Base-by-base conservation (phyloP, 176 grass and related monocot genomes). In the Microstegium vimineum region DNA sequence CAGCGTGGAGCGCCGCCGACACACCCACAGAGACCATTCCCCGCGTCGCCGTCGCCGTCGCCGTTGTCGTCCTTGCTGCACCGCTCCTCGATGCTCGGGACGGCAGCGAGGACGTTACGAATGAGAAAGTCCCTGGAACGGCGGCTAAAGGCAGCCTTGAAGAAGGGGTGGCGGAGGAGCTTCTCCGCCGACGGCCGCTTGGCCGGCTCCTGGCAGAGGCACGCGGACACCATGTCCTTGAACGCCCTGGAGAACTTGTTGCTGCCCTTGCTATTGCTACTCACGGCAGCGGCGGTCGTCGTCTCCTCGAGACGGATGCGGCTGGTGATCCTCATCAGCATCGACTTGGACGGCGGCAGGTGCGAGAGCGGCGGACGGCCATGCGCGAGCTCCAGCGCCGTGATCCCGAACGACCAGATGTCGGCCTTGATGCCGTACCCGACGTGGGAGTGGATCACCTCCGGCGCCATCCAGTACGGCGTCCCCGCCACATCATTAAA, bases 381-480 rank as follows among this genome's bases (percentile, higher is more conserved):
- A 60, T 97, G 94, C 13, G 94, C 94, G 6, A 97, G 94, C 84
- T 97, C 94, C 1, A 97, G 89, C 12, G 94, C 94, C 10, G 94
- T 97, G 82, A 97, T 94, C 60, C 94, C 94, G 70, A 94, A 97
- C 8, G 91, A 97, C 94, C 94, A 97, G 73, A 97, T 97, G 86
- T 97, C 94, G 4, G 94, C 94, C 87, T 97, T 97, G 38, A 97
- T 85, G 18, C 91, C 91, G 74, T 97, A 97, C 6, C 94, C 94
- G 25, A 89, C 78, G 78, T 94, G 94, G 20, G 94, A 97, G 91
- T 97, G 94, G 75, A 97, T 91, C 10, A 97, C 91, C 87, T 97
- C 94, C 15, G 94, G 94, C 6, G 94, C 94, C 94, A 97, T 97
- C 94, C 94, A 97, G 69, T 97, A 97, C 16, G 94, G 91, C 77